Base-by-base conservation (phyloP, 179 eudicot species). In the Gypsophila paniculata region DNA sequence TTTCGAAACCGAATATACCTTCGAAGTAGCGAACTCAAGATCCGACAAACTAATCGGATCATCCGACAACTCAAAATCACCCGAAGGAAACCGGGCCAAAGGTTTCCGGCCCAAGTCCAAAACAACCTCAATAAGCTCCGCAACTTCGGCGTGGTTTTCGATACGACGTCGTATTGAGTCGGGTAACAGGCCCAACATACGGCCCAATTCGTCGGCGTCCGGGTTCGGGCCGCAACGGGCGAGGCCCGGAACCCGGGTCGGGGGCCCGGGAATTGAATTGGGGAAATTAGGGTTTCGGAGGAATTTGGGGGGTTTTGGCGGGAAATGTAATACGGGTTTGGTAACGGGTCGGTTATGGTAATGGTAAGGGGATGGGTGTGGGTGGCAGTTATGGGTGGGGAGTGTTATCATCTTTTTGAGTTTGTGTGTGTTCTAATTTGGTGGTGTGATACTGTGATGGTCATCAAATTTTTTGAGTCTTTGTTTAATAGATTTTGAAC, bases 21-120 rank as follows among this genome's bases (percentile, higher is more conserved):
- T 79, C 13, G 96, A 83, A 55, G 85, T 85, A 52, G 97, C 98
- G 6, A 74, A 77, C 13, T 76, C 79, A 65, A 93, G 77, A 76
- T 89, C 91, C 70, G 84, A 84, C 72, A 78, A 54, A 0, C 88
- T 83, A 69, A 93, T 83, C 15, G 91, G 88, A 66, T 68, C 61
- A 75, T 93, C 91, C 18, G 93, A 89, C 70, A 89, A 74, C 51
- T 86, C 87, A 53, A 89, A 86, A 80, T 93, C 97, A 2, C 98
- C 98, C 0, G 89, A 84, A 26, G 96, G 97, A 60, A 93, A 89
- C 29, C 98, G 82, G 32, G 98, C 96, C 21, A 91, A 49, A 15
- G 97, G 98, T 72, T 72, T 85, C 4, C 98, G 85, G 25, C 98
- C 98, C 80, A 93, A 76, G 71, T 93, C 98, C 93, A 93, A 75